Base-by-base conservation (phyloP, 352 stramenopile species). In the Lagenidium giganteum region DNA sequence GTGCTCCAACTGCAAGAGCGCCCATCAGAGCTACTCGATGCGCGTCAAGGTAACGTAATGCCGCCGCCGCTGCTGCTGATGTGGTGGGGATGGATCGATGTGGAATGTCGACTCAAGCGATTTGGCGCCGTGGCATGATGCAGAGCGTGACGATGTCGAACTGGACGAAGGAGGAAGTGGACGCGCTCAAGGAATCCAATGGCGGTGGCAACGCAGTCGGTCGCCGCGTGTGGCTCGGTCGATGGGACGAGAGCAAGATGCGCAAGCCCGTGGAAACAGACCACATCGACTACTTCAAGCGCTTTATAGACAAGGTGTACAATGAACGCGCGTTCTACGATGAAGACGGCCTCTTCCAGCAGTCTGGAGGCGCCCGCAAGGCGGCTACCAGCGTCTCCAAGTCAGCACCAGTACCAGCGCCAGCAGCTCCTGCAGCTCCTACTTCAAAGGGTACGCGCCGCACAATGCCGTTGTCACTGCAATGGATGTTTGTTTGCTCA, bases 1-100 rank as follows among this genome's bases (percentile, higher is more conserved):
- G 20, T 98, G 93, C 67, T 89, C 89, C 54, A 79, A 93, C 50
- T 98, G 93, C 71, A 98, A 98, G 71, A 91, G 80, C 32, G 89
- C 85, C 11, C 93, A 98, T 61, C 90, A 97, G 67, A 95, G 90
- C 54, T 95, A 88, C 52, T 95, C 72, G 30, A 90, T 96, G 61
- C 87, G 93, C 70, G 95, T 96, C 63, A 98, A 98, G 62, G 83
- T 75, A 43, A 1, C 33, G n/a, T n/a, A n/a, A n/a, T n/a, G n/a
- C n/a, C n/a, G n/a, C n/a, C n/a, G n/a, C n/a, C n/a, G n/a, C n/a
- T n/a, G n/a, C n/a, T n/a, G 11, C 32, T 12, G 4, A 13, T 42
- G 8, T 18, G 2, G 11, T 1, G 21, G 2, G 26, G 13, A 11
- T 16, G 25, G 36, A 30, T n/a, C 17, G 18, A 16, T 33, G 33